Percentiles rank a stretch among this genome's conserved stretches.
These are phyloP conservation scores for Wallacemonas sp. DNA, from an alignment of 208 protist genomes.

Conservation along the genomic window DNA sequence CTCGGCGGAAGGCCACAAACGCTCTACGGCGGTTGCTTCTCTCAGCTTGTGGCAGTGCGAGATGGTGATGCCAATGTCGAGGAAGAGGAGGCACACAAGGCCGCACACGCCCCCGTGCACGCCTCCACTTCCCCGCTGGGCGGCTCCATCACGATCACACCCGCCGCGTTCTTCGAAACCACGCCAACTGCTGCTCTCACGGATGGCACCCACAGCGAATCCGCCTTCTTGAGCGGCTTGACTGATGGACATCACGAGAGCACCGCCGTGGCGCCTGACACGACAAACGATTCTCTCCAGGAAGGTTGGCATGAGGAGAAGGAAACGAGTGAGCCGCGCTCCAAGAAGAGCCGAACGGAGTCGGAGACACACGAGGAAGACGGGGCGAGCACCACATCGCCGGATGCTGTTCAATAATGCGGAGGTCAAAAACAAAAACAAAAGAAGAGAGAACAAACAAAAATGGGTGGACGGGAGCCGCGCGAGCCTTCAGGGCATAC, in stretches of 20 bases:
- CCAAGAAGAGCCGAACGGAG: conserved; percentile 1
- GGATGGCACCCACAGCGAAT: conserved; percentile 1
- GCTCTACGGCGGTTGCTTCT: conserved; percentile 19
- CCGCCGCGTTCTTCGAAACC: not conserved
- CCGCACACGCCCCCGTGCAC: not conserved
- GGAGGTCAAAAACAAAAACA: not conserved
- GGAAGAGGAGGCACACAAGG: not conserved
- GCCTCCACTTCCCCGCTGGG: not conserved
- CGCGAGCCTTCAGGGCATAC: too few relatives aligned
- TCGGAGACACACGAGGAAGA: not conserved
- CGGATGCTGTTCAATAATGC: not conserved
- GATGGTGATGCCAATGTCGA: not conserved
- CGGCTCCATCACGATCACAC: not conserved
- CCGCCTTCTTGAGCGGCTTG: not conserved
- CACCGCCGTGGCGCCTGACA: not conserved
- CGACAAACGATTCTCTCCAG: not conserved
- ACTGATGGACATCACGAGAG: not conserved
- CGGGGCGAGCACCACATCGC: not conserved
- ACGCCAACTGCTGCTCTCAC: conserved; percentile 1
- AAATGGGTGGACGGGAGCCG: too few relatives aligned
- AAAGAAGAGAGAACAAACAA: not conserved
- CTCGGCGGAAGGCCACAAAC: not conserved
- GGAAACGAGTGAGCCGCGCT: not conserved
- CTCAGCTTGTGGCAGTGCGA: conserved; percentile 15
- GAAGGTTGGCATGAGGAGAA: not conserved